Evolutionary conservation across 2,329 filamentous ascomycete genomes (phyloP).

Genomic region (Venturia effusa): DNA sequence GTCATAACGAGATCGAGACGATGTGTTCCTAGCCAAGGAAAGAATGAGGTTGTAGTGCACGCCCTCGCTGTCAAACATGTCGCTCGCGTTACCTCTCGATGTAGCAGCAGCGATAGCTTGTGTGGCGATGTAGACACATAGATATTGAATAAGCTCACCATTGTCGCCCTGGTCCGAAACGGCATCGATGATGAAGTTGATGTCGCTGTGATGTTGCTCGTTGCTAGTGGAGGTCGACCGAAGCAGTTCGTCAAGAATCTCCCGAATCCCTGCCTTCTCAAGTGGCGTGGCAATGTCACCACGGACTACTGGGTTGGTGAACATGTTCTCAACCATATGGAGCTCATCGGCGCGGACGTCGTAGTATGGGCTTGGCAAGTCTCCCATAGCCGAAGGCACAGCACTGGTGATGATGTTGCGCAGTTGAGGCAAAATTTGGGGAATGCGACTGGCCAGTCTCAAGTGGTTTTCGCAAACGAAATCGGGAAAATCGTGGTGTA

Average conservation of each 20-base stretch:
- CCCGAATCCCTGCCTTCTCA: slow-evolving; percentile 41
- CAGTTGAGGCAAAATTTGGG: slow-evolving; percentile 74
- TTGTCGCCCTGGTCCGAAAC: slow-evolving; percentile 43
- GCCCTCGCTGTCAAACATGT: slow-evolving; percentile 53
- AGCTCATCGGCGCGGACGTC: slow-evolving; percentile 67
- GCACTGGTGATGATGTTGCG: slow-evolving; percentile 82
- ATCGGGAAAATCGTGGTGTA: slow-evolving; percentile 91
- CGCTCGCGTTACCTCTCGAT: slow-evolving; percentile 49
- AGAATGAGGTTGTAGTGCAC: slow-evolving; percentile 63
- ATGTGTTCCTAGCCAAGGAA: slow-evolving; percentile 63
- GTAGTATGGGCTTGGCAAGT: slow-evolving; percentile 62
- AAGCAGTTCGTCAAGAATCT: slow-evolving; percentile 41
- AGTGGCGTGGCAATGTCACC: slow-evolving; percentile 48
- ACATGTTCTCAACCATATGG: slow-evolving; percentile 48
- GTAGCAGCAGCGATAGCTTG: slow-evolving; percentile 53
- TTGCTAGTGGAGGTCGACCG: slow-evolving; percentile 35
- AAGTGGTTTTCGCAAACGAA: slow-evolving; percentile 84
- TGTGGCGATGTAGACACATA: slow-evolving; percentile 74
- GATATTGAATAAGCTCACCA: slow-evolving; percentile 57
- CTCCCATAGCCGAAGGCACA: slow-evolving; percentile 57
- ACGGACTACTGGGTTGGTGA: slow-evolving; percentile 53
- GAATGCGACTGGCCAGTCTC: slow-evolving; percentile 69
- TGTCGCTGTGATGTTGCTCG: background rate
- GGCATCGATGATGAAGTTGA: slow-evolving; percentile 6
- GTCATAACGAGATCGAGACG: slow-evolving; percentile 72